phyloP scores from a whole-genome alignment of 441 rosid species.

The Macaranga tanarius region DNA sequence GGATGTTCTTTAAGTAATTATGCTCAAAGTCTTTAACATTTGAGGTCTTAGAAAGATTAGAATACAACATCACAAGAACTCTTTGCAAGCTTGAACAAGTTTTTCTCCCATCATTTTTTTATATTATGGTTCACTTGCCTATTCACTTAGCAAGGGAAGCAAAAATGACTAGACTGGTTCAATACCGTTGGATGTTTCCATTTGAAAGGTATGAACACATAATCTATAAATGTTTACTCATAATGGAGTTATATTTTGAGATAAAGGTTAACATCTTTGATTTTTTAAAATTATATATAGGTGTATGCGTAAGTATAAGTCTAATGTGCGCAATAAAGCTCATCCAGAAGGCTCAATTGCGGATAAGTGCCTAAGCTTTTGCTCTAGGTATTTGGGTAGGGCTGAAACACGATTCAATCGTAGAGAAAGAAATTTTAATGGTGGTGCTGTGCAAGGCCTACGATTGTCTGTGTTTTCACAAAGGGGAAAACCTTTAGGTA shows the following conservation, averaged over 20 bases:
- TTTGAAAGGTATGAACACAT: not conserved
- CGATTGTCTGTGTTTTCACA: not conserved
- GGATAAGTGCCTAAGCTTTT: constrained; percentile 3
- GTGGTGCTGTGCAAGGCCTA: not conserved
- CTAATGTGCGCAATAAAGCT: not conserved
- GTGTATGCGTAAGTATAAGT: not conserved
- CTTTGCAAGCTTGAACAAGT: constrained; percentile 6
- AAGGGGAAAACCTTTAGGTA: not conserved
- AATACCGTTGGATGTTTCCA: constrained; percentile 13
- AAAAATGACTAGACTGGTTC: not conserved
- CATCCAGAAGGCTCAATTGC: not conserved
- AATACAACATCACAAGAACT: not conserved
- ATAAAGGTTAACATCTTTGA: not conserved
- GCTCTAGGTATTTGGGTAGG: not conserved
- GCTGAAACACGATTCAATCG: not conserved
- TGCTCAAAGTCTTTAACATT: not conserved
- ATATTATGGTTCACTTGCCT: constrained; percentile 6
- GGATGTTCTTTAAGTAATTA: not conserved
- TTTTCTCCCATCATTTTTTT: constrained; percentile 13
- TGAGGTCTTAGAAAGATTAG: not conserved
- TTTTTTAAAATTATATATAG: not conserved
- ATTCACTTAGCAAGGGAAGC: not conserved
- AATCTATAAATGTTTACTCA: not conserved
- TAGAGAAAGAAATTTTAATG: not conserved
- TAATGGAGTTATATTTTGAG: not conserved